Evolutionary conservation across 768 basidiomycete species (phyloP).

Genomic region (Lactarius tabidus): DNA sequence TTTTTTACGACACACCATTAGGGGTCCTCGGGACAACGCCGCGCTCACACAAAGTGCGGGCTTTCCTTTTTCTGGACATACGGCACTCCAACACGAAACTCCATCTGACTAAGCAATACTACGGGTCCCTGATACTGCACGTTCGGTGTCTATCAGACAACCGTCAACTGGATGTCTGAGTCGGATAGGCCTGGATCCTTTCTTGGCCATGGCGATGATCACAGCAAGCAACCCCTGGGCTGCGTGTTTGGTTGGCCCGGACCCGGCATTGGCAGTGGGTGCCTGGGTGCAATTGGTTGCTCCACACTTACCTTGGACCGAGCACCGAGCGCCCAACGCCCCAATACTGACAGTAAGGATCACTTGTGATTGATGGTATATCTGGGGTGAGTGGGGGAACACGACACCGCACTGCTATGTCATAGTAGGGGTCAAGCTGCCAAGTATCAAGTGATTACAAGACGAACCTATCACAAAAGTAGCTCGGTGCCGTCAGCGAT

Average conservation of each 20-base stretch:
- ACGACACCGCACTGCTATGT: no score
- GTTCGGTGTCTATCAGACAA: neutral
- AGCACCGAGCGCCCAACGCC: neutral
- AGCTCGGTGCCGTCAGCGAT: neutral
- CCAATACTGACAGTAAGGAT: neutral
- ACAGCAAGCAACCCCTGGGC: neutral
- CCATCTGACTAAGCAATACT: conserved; percentile 6
- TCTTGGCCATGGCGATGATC: neutral
- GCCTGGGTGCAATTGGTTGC: neutral
- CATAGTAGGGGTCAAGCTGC: no score
- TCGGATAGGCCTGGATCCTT: neutral
- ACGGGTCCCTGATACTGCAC: neutral
- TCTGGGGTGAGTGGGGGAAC: neutral
- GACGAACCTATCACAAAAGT: conserved; percentile 3
- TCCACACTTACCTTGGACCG: neutral
- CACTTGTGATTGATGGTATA: neutral
- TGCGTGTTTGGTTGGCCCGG: neutral
- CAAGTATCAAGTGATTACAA: no score
- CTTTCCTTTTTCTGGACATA: neutral
- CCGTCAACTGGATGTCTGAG: no score
- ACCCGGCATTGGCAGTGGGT: neutral
- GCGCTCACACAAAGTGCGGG: neutral
- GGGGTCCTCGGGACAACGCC: conserved; percentile 1
- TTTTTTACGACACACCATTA: neutral
- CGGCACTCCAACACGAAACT: neutral